Evolutionary conservation across 1,284 basidiomycete species (phyloP).

Genomic region (Ganoderma multipileum): DNA sequence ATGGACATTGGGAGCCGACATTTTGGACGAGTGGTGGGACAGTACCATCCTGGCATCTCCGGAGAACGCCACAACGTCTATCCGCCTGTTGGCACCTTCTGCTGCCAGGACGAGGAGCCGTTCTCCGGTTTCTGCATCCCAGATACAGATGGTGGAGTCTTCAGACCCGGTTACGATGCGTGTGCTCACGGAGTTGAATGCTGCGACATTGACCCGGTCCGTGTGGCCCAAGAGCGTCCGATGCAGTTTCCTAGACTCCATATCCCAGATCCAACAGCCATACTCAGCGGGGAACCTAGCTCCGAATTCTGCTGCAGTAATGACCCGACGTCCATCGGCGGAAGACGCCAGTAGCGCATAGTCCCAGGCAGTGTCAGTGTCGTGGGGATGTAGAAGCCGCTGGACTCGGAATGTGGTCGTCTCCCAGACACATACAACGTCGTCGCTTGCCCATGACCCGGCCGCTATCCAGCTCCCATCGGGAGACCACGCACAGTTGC

Average conservation of each 20-base stretch:
- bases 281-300: no score
- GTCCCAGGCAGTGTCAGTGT: background rate
- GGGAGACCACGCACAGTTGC: background rate
- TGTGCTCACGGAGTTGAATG: background rate
- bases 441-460: background rate
- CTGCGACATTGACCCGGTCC: background rate
- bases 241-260: background rate
- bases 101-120: background rate
- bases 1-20: background rate
- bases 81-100: no score
- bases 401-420: background rate
- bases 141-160: background rate
- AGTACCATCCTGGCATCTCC: background rate
- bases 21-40: background rate
- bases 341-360: background rate
- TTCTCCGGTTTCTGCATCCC: background rate
- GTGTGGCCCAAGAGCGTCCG: background rate
- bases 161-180: background rate
- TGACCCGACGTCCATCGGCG: background rate
- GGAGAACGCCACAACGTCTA: background rate
- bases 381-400: background rate
- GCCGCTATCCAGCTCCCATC: background rate
- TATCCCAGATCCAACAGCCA: background rate
- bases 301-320: no score
- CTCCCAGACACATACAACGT: background rate